Base-by-base conservation (phyloP, 495 filamentous ascomycete genomes). In the Daldinia childiae region DNA sequence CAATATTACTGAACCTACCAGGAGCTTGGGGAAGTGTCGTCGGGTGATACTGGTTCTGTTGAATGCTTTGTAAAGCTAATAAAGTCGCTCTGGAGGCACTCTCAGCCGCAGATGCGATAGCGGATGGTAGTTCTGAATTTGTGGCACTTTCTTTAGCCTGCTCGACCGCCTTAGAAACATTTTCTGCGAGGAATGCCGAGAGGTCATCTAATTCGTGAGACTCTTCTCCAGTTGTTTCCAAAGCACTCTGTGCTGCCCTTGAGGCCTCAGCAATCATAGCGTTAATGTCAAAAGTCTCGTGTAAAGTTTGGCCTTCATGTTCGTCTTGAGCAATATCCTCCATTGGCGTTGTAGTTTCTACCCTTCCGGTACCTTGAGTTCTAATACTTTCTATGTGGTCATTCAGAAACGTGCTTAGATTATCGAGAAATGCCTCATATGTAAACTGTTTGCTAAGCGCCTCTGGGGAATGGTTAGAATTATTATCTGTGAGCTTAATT, bases 391-490 rank as follows among this genome's bases (percentile, higher is more conserved):
- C 87, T 62, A 93, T 88, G 62, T 93, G 91, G 68, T 92, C 90
- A 61, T 88, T 90, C 50, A 97, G 85, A 78, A 93, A 94, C 17
- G 79, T 83, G 74, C 90, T 91, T 4, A 97, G 81, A 61, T 89
- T 88, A 30, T 90, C 85, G 11, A 95, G 81, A 65, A 97, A 94
- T 32, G 92, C 90, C 41, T 90, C 89, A 84, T 91, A 90, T n/a
- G 91, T 87, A 73, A 92, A 96, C 73, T 92, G 91, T 65, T 91
- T 90, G 1, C 87, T 88, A 27, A 97, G 79, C 19, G 82, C 82
- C 60, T 82, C 87, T 84, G 34, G 6, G 19, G 9, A 6, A 24
- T 32, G 21, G 61, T 83, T 68, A 82, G 78, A 59, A 58, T 50
- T 30, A 29, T 34, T n/a, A n/a, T 38, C 24, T n/a, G 34, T 19